Evolutionary conservation across 441 rosid species (phyloP).

Genomic region (Erodium texanum): DNA sequence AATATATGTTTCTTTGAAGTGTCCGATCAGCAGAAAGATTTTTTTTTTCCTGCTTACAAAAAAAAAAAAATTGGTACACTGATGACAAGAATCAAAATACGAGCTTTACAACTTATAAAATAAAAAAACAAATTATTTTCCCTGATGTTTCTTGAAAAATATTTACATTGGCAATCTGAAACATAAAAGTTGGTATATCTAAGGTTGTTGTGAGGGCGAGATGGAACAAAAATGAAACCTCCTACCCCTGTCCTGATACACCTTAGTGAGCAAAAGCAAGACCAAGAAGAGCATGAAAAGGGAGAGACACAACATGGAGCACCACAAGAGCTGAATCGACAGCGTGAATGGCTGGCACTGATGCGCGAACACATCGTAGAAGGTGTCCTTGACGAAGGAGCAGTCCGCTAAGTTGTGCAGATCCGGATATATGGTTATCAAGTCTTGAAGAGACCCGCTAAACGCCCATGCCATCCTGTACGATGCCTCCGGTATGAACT

Average conservation of each 20-base stretch:
- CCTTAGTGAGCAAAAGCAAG: slow-evolving; percentile 32
- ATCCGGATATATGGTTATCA: slow-evolving; percentile 41
- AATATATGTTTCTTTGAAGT: no score
- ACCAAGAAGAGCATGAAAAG: slow-evolving; percentile 35
- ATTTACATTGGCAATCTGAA: no score
- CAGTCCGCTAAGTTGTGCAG: slow-evolving; percentile 40
- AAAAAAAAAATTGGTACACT: no score
- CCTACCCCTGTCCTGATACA: slow-evolving; percentile 36
- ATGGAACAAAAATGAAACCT: slow-evolving; percentile 33
- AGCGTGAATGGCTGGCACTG: slow-evolving; percentile 39
- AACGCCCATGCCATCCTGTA: slow-evolving; percentile 37
- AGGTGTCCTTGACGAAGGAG: slow-evolving; percentile 29
- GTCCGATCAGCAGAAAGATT: no score
- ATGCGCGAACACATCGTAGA: slow-evolving; percentile 27
- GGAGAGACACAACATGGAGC: slow-evolving; percentile 43
- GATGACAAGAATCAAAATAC: no score
- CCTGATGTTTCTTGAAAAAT: no score
- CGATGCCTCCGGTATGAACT: slow-evolving; percentile 30
- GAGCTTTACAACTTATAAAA: no score
- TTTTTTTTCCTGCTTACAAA: no score
- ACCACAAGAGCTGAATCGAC: slow-evolving; percentile 36
- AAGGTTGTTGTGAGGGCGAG: slow-evolving; percentile 7
- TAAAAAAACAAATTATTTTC: no score
- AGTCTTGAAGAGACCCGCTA: slow-evolving; percentile 34
- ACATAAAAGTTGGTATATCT: background rate